Base-by-base conservation (phyloP, 75 land plant species). In the Picea sitchensis region DNA sequence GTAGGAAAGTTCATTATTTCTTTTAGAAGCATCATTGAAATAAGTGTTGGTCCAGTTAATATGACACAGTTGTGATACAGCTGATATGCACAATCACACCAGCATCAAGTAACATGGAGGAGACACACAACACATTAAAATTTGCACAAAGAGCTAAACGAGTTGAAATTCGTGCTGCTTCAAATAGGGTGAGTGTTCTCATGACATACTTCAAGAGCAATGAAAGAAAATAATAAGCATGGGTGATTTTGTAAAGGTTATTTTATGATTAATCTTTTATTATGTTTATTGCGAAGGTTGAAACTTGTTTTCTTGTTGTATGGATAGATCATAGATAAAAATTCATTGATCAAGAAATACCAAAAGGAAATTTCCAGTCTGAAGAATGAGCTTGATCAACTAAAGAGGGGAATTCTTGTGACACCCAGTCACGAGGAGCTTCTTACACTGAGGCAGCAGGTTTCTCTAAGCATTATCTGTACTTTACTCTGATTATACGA, bases 331-430 rank as follows among this genome's bases (percentile, higher is more conserved):
- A 76, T 97, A 60, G 99, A 97, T 87, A 98, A 97, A 77, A 97
- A 97, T 65, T 97, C 99, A 61, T 81, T 97, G 32, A 97, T 97
- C n/a, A 97, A 95, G 80, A 97, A 95, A 63, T 97, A 97, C 72
- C 99, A 97, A 80, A 91, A 82, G 76, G 99, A 97, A 77, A 97
- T 97, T 78, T 84, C 86, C 12, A 84, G 79, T 72, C 79, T 97
- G 76, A 95, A 91, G 79, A 83, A 89, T 62, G 99, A 97, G 80
- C 89, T 97, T 78, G 88, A 97, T 72, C 98, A 93, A 76, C 78
- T 97, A 65, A 95, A 82, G 84, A 84, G 85, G 30, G 98, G 99
- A 23, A 95, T 97, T 81, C 9, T 82, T 65, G 59, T 68, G 59
- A 69, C 78, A 58, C 77, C 85, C 20, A 83, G 61, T n/a, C 93